Base-by-base conservation (phyloP, 2,329 filamentous ascomycete genomes). In the Colletotrichum sp. region DNA sequence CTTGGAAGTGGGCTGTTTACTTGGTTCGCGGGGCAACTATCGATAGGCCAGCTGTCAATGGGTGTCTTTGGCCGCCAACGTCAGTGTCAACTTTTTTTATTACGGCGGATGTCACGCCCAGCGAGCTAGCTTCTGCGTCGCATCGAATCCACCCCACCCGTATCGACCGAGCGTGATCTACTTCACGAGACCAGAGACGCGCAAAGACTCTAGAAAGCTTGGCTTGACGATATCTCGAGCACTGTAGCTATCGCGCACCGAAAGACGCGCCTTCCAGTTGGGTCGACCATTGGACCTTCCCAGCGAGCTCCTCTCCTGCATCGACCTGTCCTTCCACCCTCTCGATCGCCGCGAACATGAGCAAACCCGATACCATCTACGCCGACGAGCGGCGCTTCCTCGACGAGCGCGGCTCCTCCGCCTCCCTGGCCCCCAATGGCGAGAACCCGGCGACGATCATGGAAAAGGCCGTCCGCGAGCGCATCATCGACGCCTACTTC, bases 381-480 rank as follows among this genome's bases (percentile, higher is more conserved):
- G 96, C 96, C 82, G 96, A 98, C 84, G 95, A 95, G 85, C 90
- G 90, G 78, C 90, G 89, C 80, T 93, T 98, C 84, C 94, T 99
- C 83, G 96, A 99, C 87, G 95, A 98, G 86, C 94, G 96, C 80
- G 96, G 96, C 83, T 94, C 95, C 82, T 89, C 88, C 15, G 94
- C 93, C 61, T 86, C 92, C 43, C 91, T 98, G 26, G 93, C 97
- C 78, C 96, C 92, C 75, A 93, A 96, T 83, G 96, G 96, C 76
- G 94, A 98, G 82, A 98, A 98, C 86, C 96, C 96, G 1, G 95
- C 96, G n/a, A 96, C 94, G 6, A 94, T 99, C 76, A 94, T 99
- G 90, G 96, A 99, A 85, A 98, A 98, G 84, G 94, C 96, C 55
- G 95, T 98, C 79, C 94, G 95, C 82, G 97, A 99, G 86, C 96